Evolutionary conservation across 2,329 filamentous ascomycete species (phyloP).

Genomic region (Fusarium fracticaudum): DNA sequence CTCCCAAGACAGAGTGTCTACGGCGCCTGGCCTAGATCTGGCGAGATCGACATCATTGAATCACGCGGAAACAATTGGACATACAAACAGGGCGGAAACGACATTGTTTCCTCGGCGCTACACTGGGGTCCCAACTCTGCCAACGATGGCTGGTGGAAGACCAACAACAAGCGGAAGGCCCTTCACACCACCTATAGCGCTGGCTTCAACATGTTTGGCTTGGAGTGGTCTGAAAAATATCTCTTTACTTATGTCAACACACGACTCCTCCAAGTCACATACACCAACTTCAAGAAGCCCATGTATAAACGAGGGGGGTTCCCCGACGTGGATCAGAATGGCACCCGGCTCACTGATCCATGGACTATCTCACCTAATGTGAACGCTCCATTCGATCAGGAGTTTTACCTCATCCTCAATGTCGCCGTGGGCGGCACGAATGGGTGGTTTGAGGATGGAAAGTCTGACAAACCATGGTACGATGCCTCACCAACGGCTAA

Average conservation of each 20-base stretch:
- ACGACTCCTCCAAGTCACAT: slow-evolving; percentile 81
- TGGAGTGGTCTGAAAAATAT: slow-evolving; percentile 91
- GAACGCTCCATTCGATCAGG: slow-evolving; percentile 78
- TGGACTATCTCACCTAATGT: slow-evolving; percentile 70
- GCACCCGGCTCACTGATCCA: slow-evolving; percentile 69
- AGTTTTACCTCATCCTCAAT: slow-evolving; percentile 81
- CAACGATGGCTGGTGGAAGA: slow-evolving; percentile 85
- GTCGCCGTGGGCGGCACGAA: slow-evolving; percentile 81
- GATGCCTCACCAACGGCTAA: slow-evolving; percentile 72
- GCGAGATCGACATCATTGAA: slow-evolving; percentile 86
- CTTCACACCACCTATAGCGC: slow-evolving; percentile 78
- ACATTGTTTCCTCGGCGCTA: slow-evolving; percentile 80
- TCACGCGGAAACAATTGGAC: slow-evolving; percentile 84
- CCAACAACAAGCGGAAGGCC: slow-evolving; percentile 79
- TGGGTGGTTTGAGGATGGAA: slow-evolving; percentile 83
- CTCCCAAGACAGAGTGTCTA: slow-evolving; percentile 78
- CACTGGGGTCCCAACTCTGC: slow-evolving; percentile 81
- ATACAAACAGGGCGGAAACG: slow-evolving; percentile 80
- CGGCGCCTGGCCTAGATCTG: slow-evolving; percentile 80
- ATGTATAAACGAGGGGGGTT: slow-evolving; percentile 77
- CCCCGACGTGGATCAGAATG: slow-evolving; percentile 70
- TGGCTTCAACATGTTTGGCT: slow-evolving; percentile 78
- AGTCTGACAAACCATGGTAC: slow-evolving; percentile 80
- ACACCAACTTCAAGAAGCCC: slow-evolving; percentile 75
- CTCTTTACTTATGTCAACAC: slow-evolving; percentile 88